phyloP scores from a whole-genome alignment of 495 filamentous ascomycete species.

The Talaromyces proteolyticus region DNA sequence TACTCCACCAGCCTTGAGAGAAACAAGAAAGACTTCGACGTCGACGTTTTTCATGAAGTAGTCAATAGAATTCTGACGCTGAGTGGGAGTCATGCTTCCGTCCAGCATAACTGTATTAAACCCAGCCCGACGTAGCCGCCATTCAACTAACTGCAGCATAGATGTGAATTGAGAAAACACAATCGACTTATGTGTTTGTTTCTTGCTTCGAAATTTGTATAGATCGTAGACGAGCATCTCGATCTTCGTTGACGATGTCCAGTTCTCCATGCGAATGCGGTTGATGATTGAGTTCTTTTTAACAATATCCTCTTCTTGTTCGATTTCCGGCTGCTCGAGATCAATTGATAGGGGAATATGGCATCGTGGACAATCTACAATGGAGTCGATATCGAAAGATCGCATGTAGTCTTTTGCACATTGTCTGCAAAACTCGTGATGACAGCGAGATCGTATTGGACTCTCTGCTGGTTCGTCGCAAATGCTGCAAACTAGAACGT shows the following conservation, averaged over 20 bases:
- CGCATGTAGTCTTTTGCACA: slow-evolving; percentile 82
- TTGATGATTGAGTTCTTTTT: slow-evolving; percentile 97
- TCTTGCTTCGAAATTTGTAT: slow-evolving; percentile 79
- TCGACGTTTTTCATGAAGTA: slow-evolving; percentile 93
- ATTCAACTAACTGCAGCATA: slow-evolving; percentile 80
- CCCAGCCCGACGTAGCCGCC: slow-evolving; percentile 88
- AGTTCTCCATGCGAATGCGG: slow-evolving; percentile 93
- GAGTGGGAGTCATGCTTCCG: slow-evolving; percentile 88
- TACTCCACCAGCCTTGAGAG: slow-evolving; percentile 91
- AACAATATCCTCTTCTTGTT: slow-evolving; percentile 73
- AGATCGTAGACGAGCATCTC: slow-evolving; percentile 92
- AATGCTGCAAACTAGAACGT: slow-evolving; percentile 83
- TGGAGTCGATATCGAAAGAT: slow-evolving; percentile 54
- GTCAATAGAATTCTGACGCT: slow-evolving; percentile 84
- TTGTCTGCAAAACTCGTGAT: slow-evolving; percentile 89
- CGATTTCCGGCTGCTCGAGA: slow-evolving; percentile 87
- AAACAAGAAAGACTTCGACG: slow-evolving; percentile 92
- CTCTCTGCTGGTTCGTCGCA: slow-evolving; percentile 96
- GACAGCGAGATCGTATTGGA: slow-evolving; percentile 84
- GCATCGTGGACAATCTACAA: slow-evolving; percentile 83
- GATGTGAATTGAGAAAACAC: slow-evolving; percentile 69
- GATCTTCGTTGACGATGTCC: slow-evolving; percentile 97
- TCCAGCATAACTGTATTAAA: slow-evolving; percentile 98
- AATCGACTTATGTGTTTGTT: slow-evolving; percentile 84
- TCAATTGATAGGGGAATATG: slow-evolving; percentile 88